These are phyloP conservation scores for Xylariomycetidae sp. DNA, from an alignment of 2,329 filamentous ascomycete genomes.

Conservation along the genomic window DNA sequence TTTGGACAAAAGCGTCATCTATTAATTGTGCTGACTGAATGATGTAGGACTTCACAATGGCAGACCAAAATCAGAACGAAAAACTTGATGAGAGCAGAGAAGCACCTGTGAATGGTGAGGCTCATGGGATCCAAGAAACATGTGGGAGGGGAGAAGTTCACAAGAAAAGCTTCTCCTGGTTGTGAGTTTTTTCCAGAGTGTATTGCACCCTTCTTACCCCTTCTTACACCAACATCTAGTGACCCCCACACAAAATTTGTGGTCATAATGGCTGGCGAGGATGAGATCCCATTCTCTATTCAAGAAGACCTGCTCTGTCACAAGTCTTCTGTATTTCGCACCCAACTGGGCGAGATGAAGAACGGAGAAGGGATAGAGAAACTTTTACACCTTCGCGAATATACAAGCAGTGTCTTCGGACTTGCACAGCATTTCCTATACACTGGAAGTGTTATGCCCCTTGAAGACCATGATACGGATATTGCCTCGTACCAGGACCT, in stretches of 20 bases:
- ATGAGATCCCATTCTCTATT: constrained; percentile 51
- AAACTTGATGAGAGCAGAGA: too few relatives aligned
- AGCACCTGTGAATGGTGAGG: neutral
- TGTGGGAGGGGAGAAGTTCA: too few relatives aligned
- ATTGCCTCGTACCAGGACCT: constrained; percentile 46
- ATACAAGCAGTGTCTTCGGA: constrained; percentile 47
- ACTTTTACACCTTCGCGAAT: constrained; percentile 31
- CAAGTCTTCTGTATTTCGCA: constrained; percentile 44
- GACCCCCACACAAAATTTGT: constrained; percentile 53
- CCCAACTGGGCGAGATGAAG: constrained; percentile 35
- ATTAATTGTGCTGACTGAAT: too few relatives aligned
- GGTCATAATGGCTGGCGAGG: constrained; percentile 48
- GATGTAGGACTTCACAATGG: too few relatives aligned
- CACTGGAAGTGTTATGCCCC: constrained; percentile 40
- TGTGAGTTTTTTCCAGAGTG: neutral
- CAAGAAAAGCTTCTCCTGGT: neutral
- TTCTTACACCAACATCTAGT: constrained; percentile 28
- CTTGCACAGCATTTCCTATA: constrained; percentile 51
- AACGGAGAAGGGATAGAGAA: constrained; percentile 45
- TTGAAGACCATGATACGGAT: constrained; percentile 19
- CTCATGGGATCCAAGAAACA: neutral
- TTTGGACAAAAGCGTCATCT: too few relatives aligned
- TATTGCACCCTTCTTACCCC: neutral
- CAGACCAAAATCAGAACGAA: too few relatives aligned
- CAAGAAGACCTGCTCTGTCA: constrained; percentile 55